Conservation (phyloP, 257 asterid genomes). For the Solanum infundibuliforme region DNA sequence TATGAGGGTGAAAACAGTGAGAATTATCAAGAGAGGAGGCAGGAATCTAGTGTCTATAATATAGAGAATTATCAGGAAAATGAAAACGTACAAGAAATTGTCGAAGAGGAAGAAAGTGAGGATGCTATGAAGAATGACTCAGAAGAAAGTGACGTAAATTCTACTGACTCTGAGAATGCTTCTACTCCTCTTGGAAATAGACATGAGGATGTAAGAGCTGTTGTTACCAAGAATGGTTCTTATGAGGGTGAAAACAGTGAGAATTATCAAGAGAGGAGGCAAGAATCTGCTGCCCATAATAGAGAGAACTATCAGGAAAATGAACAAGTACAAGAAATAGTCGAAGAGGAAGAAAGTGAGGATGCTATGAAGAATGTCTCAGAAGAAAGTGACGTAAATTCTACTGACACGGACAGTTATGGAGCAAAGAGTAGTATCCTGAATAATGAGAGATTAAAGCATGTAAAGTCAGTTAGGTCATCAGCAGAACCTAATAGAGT, state of each 20-base stretch:
- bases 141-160: conserved; percentile 14
- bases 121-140: conserved; percentile 4
- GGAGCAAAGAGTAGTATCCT: conserved; percentile 9
- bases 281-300: background rate
- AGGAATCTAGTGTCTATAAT: background rate
- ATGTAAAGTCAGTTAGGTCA: conserved; percentile 55
- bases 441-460: conserved; percentile 30
- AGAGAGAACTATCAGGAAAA: conserved; percentile 14
- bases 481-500: conserved; percentile 33
- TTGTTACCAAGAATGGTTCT: conserved; percentile 8
- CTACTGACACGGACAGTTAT: conserved; percentile 11
- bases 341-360: conserved; percentile 17
- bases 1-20: conserved; percentile 5
- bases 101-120: conserved; percentile 15
- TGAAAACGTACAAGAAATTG: conserved; percentile 9
- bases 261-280: background rate
- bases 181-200: conserved; percentile 4
- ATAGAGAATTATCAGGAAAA: conserved; percentile 14
- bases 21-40: background rate
- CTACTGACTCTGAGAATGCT: conserved; percentile 10
- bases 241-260: conserved; percentile 5
- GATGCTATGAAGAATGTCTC: conserved; percentile 6
- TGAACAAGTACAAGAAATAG: conserved; percentile 10
- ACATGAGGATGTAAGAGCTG: conserved; percentile 6
- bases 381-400: conserved; percentile 15